Base-by-base conservation (phyloP, 2,329 filamentous ascomycete genomes). In the Calonectria multiphialidica region DNA sequence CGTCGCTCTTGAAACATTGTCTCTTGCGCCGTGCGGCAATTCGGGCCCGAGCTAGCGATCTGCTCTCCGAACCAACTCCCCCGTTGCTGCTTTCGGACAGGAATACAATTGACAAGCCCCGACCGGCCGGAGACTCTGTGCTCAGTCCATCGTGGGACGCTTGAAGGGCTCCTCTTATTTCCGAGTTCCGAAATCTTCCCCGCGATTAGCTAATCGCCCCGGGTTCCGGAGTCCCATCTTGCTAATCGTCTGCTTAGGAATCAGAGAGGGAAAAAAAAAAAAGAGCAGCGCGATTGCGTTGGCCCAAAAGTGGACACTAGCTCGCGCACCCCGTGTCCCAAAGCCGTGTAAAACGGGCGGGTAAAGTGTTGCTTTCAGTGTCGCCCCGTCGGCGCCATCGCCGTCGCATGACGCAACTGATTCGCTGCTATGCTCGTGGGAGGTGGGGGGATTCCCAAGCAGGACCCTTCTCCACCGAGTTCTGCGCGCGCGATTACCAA, bases 211-310 rank as follows among this genome's bases (percentile, higher is more conserved):
- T 44, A 44, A 44, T 44, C 42, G 42, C 18, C 42, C 42, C 13
- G 18, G 18, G 8, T 30, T n/a, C n/a, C n/a, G n/a, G n/a, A n/a
- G n/a, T n/a, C n/a, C n/a, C n/a, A n/a, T n/a, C 15, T 42, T 18
- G 18, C 5, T 44, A n/a, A 3, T 61, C 55, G 28, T 23, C 44
- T 50, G 62, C 62, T 65, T 65, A 65, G 45, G 62, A 65, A 65
- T 65, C 62, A 65, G 28, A 9, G 33, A 23, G 28, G 6, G 33
- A n/a, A 12, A 7, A n/a, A n/a, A n/a, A n/a, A n/a, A n/a, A n/a
- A n/a, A n/a, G n/a, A n/a, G n/a, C n/a, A n/a, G n/a, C n/a, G n/a
- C n/a, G n/a, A n/a, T n/a, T n/a, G n/a, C n/a, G n/a, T n/a, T n/a
- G n/a, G n/a, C n/a, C n/a, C n/a, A n/a, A n/a, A n/a, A n/a, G n/a